phyloP scores from a whole-genome alignment of 2,329 filamentous ascomycete species.

The Colletotrichum liaoningense region DNA sequence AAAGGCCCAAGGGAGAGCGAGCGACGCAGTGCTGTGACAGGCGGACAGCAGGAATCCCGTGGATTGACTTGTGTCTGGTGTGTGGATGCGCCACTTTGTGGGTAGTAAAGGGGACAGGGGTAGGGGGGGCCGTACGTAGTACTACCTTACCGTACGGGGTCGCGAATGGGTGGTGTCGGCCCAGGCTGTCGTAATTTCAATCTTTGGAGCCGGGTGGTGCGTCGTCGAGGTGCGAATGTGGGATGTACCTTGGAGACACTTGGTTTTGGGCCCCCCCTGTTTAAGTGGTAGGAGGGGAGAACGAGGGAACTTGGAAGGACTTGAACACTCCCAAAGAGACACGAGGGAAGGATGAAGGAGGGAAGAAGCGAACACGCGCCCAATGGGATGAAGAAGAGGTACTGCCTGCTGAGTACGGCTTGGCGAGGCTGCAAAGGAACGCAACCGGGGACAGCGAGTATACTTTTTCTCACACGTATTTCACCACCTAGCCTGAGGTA shows the following conservation, averaged over 20 bases:
- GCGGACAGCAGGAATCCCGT: conserved; percentile 4
- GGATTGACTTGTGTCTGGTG: not conserved
- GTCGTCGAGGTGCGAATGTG: not conserved
- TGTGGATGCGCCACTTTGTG: conserved; percentile 12
- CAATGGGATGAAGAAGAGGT: conserved; percentile 17
- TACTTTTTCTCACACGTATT: not conserved
- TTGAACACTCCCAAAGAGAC: not conserved
- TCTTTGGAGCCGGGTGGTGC: not conserved
- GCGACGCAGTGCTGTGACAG: not conserved
- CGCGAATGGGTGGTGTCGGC: conserved; percentile 11
- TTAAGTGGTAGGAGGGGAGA: conserved; percentile 1
- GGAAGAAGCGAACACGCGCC: not conserved
- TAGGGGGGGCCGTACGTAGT: not conserved
- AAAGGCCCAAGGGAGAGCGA: not conserved
- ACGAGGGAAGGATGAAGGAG: not conserved
- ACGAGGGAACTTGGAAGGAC: conserved; percentile 16
- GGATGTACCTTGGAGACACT: not conserved
- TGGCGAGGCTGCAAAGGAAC: conserved; percentile 15
- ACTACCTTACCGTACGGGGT: conserved; percentile 3
- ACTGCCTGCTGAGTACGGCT: conserved; percentile 1
- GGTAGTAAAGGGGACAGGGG: conserved; percentile 24
- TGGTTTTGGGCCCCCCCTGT: not conserved
- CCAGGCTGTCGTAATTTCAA: conserved; percentile 29
- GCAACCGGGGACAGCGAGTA: conserved; percentile 13
- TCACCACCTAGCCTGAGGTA: not conserved